These are phyloP conservation scores for Trebouxia sp. DNA, from an alignment of 139 green algal species.

Conservation along the genomic window DNA sequence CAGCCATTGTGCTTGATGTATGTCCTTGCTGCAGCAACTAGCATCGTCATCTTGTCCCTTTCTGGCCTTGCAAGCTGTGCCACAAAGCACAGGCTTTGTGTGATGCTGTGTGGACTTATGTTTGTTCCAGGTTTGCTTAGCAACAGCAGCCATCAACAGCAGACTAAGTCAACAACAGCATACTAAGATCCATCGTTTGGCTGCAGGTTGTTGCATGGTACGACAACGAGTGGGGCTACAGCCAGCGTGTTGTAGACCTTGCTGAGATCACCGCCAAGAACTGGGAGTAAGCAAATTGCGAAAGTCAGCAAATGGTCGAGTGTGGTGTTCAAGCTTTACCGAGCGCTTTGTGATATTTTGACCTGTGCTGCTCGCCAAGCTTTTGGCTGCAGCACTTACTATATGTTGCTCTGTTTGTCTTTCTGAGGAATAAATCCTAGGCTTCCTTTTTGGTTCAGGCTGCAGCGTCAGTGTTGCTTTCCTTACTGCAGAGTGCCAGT, in stretches of 20 bases:
- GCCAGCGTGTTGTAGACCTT: slow-evolving; percentile 95
- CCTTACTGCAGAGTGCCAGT: not conserved
- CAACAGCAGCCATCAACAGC: too few relatives aligned
- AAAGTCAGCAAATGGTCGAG: not conserved
- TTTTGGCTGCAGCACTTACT: not conserved
- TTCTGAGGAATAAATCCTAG: not conserved
- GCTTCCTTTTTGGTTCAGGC: not conserved
- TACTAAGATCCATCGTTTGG: not conserved
- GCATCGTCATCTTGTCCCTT: too few relatives aligned
- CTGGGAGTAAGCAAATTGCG: slow-evolving; percentile 55
- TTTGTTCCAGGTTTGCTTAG: too few relatives aligned
- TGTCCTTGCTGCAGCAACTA: too few relatives aligned
- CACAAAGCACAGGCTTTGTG: too few relatives aligned
- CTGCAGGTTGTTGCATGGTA: slow-evolving; percentile 84
- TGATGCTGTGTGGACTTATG: too few relatives aligned
- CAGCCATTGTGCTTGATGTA: too few relatives aligned
- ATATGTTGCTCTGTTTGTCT: not conserved
- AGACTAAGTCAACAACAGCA: not conserved
- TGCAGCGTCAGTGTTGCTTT: not conserved
- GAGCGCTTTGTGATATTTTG: too few relatives aligned
- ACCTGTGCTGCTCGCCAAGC: not conserved
- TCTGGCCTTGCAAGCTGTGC: too few relatives aligned
- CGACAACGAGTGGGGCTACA: slow-evolving; percentile 97
- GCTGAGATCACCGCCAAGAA: slow-evolving; percentile 82
- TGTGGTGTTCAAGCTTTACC: too few relatives aligned